A percentile compares a stretch with the other conserved stretches of the same genome.
phyloP scores from a whole-genome alignment of 345 rosid species.

The Turnera subulata region DNA sequence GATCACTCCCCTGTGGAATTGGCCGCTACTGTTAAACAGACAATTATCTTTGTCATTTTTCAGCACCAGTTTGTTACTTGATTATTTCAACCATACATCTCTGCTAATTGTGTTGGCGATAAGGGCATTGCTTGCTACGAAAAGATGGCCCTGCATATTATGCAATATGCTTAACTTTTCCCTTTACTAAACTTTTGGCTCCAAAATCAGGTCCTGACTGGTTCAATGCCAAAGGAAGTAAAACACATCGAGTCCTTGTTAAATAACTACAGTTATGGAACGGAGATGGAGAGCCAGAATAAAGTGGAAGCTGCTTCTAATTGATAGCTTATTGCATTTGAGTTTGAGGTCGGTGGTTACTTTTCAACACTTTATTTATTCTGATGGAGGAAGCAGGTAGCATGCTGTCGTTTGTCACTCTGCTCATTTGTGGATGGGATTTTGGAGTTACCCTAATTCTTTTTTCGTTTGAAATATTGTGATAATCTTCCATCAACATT shows the following conservation, averaged over 20 bases:
- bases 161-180: not conserved
- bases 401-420: too few species aligned
- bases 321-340: not conserved
- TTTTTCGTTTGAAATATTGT: too few species aligned
- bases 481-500: not conserved
- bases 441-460: not conserved
- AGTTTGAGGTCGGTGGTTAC: too few species aligned
- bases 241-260: constrained; percentile 73
- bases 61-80: too few species aligned
- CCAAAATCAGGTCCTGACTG: constrained; percentile 70
- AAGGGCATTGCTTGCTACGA: not conserved
- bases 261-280: constrained; percentile 42
- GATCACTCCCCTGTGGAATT: too few species aligned
- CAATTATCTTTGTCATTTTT: too few species aligned
- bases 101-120: too few species aligned
- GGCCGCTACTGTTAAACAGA: too few species aligned
- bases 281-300: constrained; percentile 11
- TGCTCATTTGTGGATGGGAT: too few species aligned
- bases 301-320: constrained; percentile 19
- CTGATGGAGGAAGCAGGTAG: too few species aligned
- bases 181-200: not conserved
- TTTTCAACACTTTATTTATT: too few species aligned
- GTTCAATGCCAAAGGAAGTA: constrained; percentile 91
- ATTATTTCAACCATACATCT: too few species aligned
- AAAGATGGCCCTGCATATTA: not conserved